A percentile compares a stretch with the other conserved stretches of the same genome.
Conservation (phyloP, 176 grass and related monocot species). For the Carex cristatella region DNA sequence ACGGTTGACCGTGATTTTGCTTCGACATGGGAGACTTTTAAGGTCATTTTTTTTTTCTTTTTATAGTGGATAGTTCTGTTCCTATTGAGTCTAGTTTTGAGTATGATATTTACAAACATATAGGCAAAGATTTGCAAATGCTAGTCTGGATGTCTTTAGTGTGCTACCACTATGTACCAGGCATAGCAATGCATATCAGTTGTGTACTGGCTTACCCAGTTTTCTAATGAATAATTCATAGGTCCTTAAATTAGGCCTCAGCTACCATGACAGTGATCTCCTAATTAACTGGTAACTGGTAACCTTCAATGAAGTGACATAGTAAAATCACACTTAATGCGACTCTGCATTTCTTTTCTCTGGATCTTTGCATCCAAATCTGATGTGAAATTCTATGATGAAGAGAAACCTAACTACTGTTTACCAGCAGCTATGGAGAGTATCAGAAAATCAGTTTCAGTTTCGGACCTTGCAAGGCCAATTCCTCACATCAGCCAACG, state of each 20-base stretch:
- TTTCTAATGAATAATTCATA: background rate
- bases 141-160: background rate
- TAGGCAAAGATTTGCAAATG: background rate
- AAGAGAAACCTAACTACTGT: background rate
- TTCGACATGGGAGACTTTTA: conserved; percentile 83
- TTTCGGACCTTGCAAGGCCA: conserved; percentile 61
- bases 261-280: background rate
- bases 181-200: background rate
- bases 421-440: conserved; percentile 62
- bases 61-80: background rate
- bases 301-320: background rate
- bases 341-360: background rate
- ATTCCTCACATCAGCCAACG: conserved; percentile 56
- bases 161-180: background rate
- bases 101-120: background rate
- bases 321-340: background rate
- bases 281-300: background rate
- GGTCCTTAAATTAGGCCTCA: background rate
- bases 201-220: background rate
- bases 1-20: conserved; percentile 46
- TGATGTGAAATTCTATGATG: background rate
- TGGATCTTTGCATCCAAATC: background rate
- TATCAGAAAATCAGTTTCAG: conserved; percentile 58
- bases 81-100: background rate
- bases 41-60: conserved; percentile 35